Conservation (phyloP, 2,329 filamentous ascomycete genomes). For the Ophiostoma sp. region DNA sequence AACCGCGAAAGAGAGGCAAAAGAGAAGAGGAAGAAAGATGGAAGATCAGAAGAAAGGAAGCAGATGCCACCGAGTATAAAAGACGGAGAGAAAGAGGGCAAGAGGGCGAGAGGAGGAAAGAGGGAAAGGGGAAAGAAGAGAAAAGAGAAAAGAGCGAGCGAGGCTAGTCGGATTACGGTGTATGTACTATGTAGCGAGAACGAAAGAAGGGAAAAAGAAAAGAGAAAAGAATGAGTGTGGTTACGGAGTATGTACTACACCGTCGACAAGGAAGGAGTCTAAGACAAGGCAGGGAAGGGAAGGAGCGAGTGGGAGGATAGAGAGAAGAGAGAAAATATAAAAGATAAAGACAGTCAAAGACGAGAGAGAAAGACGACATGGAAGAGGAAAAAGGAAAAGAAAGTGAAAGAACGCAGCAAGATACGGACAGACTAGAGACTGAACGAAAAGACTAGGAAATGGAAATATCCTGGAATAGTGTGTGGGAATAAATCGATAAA, state of each 20-base stretch:
- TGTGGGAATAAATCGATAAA: background rate
- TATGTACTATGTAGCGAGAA: background rate
- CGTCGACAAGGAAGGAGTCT: background rate
- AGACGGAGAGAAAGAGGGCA: background rate
- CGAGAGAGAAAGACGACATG: background rate
- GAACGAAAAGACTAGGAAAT: constrained; percentile 12
- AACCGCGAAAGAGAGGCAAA: background rate
- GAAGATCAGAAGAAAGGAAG: background rate
- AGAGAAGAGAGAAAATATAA: background rate
- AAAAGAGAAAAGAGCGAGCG: background rate
- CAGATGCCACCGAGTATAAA: constrained; percentile 9
- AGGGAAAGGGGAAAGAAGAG: background rate
- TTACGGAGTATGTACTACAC: background rate
- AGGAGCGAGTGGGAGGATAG: constrained; percentile 10
- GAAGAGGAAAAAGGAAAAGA: constrained; percentile 14
- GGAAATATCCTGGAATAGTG: constrained; percentile 14
- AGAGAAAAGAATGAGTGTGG: constrained; percentile 2
- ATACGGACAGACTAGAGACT: constrained; percentile 11
- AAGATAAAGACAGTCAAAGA: background rate
- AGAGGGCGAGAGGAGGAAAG: constrained; percentile 11
- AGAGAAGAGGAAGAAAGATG: background rate
- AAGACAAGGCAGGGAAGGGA: constrained; percentile 15
- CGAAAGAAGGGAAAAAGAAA: constrained; percentile 10
- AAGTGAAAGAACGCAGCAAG: constrained; percentile 10
- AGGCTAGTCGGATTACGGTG: background rate